These are phyloP conservation scores for Talaromyces amestolkiae DNA, from an alignment of 2,329 filamentous ascomycete genomes.

Conservation along the genomic window DNA sequence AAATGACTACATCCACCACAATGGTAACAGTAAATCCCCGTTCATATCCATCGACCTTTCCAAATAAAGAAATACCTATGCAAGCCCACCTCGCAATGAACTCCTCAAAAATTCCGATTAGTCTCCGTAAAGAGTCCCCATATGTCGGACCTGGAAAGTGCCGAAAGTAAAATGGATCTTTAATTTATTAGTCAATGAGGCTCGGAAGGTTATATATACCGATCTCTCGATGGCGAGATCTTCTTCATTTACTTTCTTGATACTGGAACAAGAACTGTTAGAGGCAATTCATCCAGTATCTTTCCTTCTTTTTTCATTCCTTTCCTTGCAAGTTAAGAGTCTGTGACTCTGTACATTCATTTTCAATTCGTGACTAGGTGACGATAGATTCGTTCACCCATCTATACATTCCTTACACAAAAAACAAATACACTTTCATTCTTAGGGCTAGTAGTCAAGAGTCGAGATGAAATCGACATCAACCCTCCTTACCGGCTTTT, in stretches of 20 bases:
- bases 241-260: background rate
- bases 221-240: background rate
- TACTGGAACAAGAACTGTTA: background rate
- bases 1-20: background rate
- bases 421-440: background rate
- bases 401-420: background rate
- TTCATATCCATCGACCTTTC: background rate
- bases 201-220: slow-evolving; percentile 1
- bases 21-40: background rate
- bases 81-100: background rate
- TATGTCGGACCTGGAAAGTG: background rate
- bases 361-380: background rate
- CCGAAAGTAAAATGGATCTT: slow-evolving; percentile 1
- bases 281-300: background rate
- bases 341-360: slow-evolving; percentile 17
- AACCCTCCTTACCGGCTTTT: slow-evolving; percentile 3
- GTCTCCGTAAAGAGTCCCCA: background rate
- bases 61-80: background rate
- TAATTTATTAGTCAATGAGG: background rate
- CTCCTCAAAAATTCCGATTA: background rate
- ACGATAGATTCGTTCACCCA: slow-evolving; percentile 14
- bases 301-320: background rate
- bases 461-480: slow-evolving; percentile 4
- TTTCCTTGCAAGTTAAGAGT: slow-evolving; percentile 6
- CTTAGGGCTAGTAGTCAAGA: background rate